Conservation (phyloP, 2,329 filamentous ascomycete genomes). For the Calonectria fujianensis region DNA sequence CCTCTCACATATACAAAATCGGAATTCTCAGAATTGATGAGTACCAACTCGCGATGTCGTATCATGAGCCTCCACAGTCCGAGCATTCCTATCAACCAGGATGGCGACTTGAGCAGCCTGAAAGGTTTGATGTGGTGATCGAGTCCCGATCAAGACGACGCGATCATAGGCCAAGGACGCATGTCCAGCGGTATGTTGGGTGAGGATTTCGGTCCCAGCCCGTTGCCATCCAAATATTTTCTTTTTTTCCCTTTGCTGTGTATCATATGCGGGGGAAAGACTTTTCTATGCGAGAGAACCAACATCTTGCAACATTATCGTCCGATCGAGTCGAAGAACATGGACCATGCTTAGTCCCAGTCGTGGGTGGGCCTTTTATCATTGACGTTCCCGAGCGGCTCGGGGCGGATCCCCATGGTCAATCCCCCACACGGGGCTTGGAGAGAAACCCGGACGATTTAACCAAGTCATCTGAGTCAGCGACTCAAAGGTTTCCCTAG, state of each 20-base stretch:
- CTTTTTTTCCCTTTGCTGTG: background rate
- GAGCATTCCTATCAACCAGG: slow-evolving; percentile 42
- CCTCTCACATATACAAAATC: slow-evolving; percentile 60
- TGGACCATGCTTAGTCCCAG: background rate
- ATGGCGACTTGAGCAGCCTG: slow-evolving; percentile 35
- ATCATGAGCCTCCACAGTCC: slow-evolving; percentile 49
- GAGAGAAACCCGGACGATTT: background rate
- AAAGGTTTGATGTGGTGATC: background rate
- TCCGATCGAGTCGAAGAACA: background rate
- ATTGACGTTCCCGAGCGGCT: slow-evolving; percentile 28
- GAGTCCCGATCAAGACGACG: background rate
- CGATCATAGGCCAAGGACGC: background rate
- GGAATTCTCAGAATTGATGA: slow-evolving; percentile 54
- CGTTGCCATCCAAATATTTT: background rate
- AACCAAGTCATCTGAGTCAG: background rate
- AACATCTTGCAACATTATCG: background rate
- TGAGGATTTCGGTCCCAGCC: background rate
- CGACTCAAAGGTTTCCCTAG: background rate
- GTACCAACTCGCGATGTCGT: slow-evolving; percentile 49
- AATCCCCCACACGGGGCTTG: slow-evolving; percentile 14
- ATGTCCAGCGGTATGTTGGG: background rate
- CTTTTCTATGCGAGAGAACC: too few species aligned
- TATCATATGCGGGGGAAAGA: too few species aligned
- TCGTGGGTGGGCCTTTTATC: slow-evolving; percentile 21
- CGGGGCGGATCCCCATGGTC: slow-evolving; percentile 29